A percentile compares a stretch with the other conserved stretches of the same genome.
phyloP scores from a whole-genome alignment of 208 protist genomes.

The Wallacemonas sp. region DNA sequence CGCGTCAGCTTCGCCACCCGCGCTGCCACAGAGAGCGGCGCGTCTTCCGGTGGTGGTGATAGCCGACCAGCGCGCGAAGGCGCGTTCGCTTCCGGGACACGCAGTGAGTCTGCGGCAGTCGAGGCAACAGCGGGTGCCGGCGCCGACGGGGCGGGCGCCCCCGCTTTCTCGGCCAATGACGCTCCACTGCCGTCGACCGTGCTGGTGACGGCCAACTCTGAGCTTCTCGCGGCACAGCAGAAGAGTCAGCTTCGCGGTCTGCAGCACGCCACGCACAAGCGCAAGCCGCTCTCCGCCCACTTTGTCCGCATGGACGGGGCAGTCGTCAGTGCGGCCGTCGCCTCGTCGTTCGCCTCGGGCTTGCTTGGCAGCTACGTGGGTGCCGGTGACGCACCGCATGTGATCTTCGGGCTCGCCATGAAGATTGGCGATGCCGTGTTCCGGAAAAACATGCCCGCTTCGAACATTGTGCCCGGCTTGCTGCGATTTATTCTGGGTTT shows the following conservation, averaged over 20 bases:
- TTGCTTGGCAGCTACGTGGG: conserved; percentile 30
- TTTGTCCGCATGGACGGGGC: conserved; percentile 25
- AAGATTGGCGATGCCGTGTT: conserved; percentile 26
- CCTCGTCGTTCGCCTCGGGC: conserved; percentile 31
- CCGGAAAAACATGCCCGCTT: conserved; percentile 29
- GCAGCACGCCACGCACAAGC: neutral
- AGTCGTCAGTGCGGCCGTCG: conserved; percentile 22
- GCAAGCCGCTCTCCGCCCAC: conserved; percentile 4
- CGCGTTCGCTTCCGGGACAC: too few species aligned
- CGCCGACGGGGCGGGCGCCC: too few species aligned
- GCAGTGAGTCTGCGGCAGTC: too few species aligned
- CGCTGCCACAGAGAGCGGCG: too few species aligned
- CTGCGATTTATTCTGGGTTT: conserved; percentile 20
- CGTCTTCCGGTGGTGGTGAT: too few species aligned
- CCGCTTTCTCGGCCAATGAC: too few species aligned
- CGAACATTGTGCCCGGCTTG: conserved; percentile 23
- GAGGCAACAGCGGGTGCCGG: too few species aligned
- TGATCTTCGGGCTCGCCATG: conserved; percentile 30
- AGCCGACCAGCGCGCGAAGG: too few species aligned
- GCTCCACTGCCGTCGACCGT: neutral
- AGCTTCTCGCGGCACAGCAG: conserved; percentile 1
- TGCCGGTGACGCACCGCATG: conserved; percentile 18
- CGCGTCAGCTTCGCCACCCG: neutral
- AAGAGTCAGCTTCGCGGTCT: neutral
- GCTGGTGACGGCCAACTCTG: neutral